Evolutionary conservation across 257 asterid species (phyloP), one percentile per base, ranked within the genome.

Genomic region (Buddleja alternifolia): DNA sequence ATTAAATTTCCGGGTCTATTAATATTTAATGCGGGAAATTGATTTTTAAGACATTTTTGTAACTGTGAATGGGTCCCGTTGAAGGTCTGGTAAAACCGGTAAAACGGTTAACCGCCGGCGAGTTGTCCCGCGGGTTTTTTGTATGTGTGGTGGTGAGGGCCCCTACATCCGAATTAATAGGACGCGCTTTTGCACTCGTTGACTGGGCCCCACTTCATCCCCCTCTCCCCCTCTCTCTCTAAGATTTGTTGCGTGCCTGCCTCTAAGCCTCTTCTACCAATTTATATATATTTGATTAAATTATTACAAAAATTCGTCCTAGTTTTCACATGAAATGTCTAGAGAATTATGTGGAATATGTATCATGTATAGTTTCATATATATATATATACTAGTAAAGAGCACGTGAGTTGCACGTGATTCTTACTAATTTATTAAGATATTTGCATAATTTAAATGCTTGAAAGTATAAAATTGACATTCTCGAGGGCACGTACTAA

Each of bases 171-270:
- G 59, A 60, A 52, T 12, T 19, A 8, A 11, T 39, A 63, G 65
- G 62, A 40, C 62, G 37, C 10, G 60, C 53, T 40, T 41, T 45
- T 37, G 54, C 44, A 69, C n/a, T 17, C 63, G 65, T 77, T 77
- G 75, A 63, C 59, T 61, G 72, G 75, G 78, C 54, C 78, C 78
- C 78, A 55, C 75, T 8, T 9, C 16, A 9, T 37, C 40, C 11
- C 29, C 20, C 25, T n/a, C n/a, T n/a, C n/a, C n/a, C n/a, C n/a
- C 64, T 69, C 63, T 63, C 62, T 45, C 60, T 29, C 54, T 21
- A 32, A 12, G 14, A 29, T 66, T 51, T 21, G 5, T 10, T 14
- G 12, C 21, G 25, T 73, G 19, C 75, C 40, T 44, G 44, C 79
- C 79, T 75, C 75, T 53, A 56, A 57, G 24, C 15, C 55, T 19